Conservation (phyloP, 2,329 filamentous ascomycete species). For the Cladosporium oxysporum region DNA sequence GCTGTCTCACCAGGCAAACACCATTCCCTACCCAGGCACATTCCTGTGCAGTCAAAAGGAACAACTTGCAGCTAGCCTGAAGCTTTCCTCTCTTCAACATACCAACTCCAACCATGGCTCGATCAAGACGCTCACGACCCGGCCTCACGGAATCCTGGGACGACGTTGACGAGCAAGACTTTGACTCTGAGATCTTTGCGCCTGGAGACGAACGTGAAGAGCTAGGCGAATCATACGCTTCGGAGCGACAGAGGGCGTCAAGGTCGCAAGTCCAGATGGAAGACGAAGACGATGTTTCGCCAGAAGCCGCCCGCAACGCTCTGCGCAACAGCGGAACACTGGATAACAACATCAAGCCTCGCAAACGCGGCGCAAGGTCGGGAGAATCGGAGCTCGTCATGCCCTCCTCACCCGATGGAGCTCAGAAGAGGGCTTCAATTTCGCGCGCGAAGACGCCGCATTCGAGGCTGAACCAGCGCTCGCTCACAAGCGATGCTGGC, state of each 20-base stretch:
- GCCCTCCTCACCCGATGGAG: constrained; percentile 40
- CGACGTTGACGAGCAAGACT: constrained; percentile 32
- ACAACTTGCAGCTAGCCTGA: background rate
- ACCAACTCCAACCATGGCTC: constrained; percentile 24
- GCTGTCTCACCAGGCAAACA: background rate
- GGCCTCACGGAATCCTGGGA: constrained; percentile 39
- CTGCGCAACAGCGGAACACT: constrained; percentile 23
- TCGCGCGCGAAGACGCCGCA: constrained; percentile 29
- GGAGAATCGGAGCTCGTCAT: constrained; percentile 44
- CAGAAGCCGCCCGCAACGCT: constrained; percentile 15
- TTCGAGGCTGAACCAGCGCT: constrained; percentile 34
- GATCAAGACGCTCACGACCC: constrained; percentile 24
- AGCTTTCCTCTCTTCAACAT: background rate
- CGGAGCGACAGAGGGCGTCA: background rate
- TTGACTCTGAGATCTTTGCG: constrained; percentile 29
- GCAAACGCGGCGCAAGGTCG: constrained; percentile 11
- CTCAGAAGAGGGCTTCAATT: constrained; percentile 24
- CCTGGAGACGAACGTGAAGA: constrained; percentile 34
- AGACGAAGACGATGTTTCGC: constrained; percentile 10
- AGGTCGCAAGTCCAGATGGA: constrained; percentile 3
- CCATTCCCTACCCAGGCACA: background rate
- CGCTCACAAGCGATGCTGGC: constrained; percentile 35
- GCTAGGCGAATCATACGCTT: constrained; percentile 29
- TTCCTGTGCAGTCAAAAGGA: background rate
- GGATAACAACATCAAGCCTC: constrained; percentile 12